Evolutionary conservation across 2,329 filamentous ascomycete genomes (phyloP), one percentile per base, ranked within the genome.

Genomic region (Thielaviopsis punctulata): DNA sequence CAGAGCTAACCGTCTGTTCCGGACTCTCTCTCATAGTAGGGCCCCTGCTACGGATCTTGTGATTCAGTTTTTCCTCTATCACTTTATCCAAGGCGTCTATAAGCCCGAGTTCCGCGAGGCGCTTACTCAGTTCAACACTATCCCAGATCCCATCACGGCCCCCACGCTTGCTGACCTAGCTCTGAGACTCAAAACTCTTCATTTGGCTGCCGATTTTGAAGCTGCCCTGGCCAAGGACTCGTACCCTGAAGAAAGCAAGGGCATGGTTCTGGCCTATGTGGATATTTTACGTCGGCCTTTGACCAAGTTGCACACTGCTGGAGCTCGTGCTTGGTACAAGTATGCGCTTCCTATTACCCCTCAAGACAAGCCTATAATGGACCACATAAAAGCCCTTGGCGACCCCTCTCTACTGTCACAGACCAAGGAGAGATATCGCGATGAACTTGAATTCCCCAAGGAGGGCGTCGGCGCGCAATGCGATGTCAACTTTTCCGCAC

Each of bases 401-500:
- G 69, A 76, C 54, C 76, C 77, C 48, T 65, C 72, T n/a, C 68
- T 65, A 43, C 64, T 75, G 58, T 58, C 66, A 2, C 68, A 70
- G n/a, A 18, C 43, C 15, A 50, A 50, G 10, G 72, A 79, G 57
- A 69, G 68, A 25, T 76, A 75, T 61, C 68, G 66, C 54, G 75
- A 81, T 59, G 69, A 70, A 22, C 74, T 93, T 2, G 86, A 92
- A 63, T 90, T 90, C 54, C 84, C 85, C 5, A 86, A 86, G 60
- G 69, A 71, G 8, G 82, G 81, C 3, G 76, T 83, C 24, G 87
- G 87, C n/a, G 84, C 90, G 13, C 85, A 89, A 62, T 92, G 86
- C 62, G 87, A 95, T 62, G 86, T 95, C 70, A 94, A 94, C 64
- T 95, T 95, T 62, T 84, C 84, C 1, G 88, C 88, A 18, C 79